Evolutionary conservation across 164 flowering plant genomes (phyloP), one percentile per base, ranked within the genome.

Genomic region (Liquidambar formosana): DNA sequence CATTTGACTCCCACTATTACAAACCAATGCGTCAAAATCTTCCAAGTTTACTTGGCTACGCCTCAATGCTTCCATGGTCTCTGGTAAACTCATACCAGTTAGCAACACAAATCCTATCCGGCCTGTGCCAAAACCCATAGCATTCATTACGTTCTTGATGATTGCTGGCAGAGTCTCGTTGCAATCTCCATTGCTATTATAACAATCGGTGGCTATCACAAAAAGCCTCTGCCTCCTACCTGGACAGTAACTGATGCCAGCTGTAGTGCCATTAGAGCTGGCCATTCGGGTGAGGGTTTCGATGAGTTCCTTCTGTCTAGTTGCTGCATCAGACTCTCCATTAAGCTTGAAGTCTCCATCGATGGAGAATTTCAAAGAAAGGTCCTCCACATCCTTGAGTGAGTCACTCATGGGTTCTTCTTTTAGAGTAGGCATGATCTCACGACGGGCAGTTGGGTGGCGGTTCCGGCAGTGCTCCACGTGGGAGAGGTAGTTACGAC

Each of bases 371-470:
- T 78, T 81, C 41, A 92, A 65, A 56, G 95, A 89, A 38, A 92
- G 85, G 76, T 92, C 97, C 47, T 86, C 89, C 2, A 92, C 84
- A 57, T 86, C 97, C 60, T 77, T 80, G 18, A 92, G 71, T n/a
- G 97, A 85, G 72, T 92, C 95, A 61, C 89, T 88, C 84, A 88
- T 80, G 14, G 97, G 93, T 73, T 91, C 97, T 73, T 89, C 92
- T n/a, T n/a, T n/a, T 1, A 73, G 76, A 41, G 54, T 47, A 26
- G 80, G 83, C 41, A 71, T 78, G 61, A 85, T 74, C 68, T 82
- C 83, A 33, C 83, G 82, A 28, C 77, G 87, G 61, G 85, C 68
- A 10, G 80, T 85, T n/a, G 94, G 88, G 46, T 86, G 95, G 58
- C 90, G 87, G 41, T 77, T 82, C 58, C 88, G 76, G 78, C 89